phyloP scores from a whole-genome alignment of 768 basidiomycete species.

The Boletus sp. region DNA sequence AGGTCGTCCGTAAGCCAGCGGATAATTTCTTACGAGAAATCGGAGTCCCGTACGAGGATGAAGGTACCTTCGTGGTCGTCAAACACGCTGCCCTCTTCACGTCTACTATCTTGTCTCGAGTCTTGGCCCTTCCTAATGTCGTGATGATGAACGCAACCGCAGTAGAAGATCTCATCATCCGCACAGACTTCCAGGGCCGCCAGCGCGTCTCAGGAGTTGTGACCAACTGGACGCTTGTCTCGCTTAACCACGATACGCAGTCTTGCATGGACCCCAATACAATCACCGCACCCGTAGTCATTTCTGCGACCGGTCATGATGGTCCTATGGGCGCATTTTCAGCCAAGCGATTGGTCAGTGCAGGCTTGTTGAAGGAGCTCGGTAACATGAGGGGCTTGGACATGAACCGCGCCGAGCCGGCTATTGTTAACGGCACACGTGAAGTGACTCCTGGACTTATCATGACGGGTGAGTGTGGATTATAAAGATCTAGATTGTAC shows the following conservation, averaged over 20 bases:
- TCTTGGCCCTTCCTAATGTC: conserved; percentile 69
- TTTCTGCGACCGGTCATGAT: conserved; percentile 75
- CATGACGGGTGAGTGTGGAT: conserved; percentile 55
- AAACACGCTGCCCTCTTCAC: conserved; percentile 84
- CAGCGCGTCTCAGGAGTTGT: conserved; percentile 53
- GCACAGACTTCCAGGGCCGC: conserved; percentile 43
- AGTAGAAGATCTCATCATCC: conserved; percentile 77
- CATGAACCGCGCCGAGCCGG: conserved; percentile 80
- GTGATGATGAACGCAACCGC: conserved; percentile 77
- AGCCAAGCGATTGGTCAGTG: conserved; percentile 74
- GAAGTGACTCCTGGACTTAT: conserved; percentile 76
- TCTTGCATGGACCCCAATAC: conserved; percentile 79
- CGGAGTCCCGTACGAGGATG: conserved; percentile 74
- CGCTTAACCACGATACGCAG: conserved; percentile 70
- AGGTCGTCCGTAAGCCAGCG: conserved; percentile 79
- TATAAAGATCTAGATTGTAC: background rate
- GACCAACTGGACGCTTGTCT: conserved; percentile 53
- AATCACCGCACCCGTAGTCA: conserved; percentile 73
- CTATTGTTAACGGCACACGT: conserved; percentile 74
- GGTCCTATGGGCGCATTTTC: conserved; percentile 81
- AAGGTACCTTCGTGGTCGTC: conserved; percentile 74
- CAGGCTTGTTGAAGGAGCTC: conserved; percentile 69
- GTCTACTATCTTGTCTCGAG: conserved; percentile 67
- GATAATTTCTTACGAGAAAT: conserved; percentile 68
- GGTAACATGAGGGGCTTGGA: conserved; percentile 80